Evolutionary conservation across 495 filamentous ascomycete genomes (phyloP).

Genomic region (Penicillium manginii): DNA sequence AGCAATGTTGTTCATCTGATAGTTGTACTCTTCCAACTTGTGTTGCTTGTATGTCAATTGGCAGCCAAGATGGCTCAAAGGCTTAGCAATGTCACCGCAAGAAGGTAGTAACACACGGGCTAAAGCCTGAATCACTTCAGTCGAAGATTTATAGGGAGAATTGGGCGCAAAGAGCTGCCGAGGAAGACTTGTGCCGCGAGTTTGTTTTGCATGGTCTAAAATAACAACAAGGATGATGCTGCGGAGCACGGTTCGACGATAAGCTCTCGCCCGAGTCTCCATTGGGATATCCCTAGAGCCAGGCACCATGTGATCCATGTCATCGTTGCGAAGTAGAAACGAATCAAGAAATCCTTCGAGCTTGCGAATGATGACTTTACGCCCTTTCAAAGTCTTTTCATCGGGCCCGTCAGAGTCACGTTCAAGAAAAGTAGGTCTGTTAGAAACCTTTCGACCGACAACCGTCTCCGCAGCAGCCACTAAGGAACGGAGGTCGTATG

Average conservation of each 20-base stretch:
- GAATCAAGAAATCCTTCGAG: constrained; percentile 58
- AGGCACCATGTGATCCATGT: constrained; percentile 34
- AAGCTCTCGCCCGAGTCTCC: constrained; percentile 46
- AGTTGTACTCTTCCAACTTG: constrained; percentile 62
- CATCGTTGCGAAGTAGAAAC: constrained; percentile 64
- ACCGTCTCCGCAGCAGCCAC: constrained; percentile 62
- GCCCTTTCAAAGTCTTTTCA: neutral
- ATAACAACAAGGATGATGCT: constrained; percentile 65
- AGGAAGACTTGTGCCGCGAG: constrained; percentile 32
- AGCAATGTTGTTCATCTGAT: constrained; percentile 62
- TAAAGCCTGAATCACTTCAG: constrained; percentile 55
- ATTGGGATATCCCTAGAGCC: constrained; percentile 33
- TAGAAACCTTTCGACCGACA: constrained; percentile 57
- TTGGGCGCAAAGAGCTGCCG: constrained; percentile 48
- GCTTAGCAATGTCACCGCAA: constrained; percentile 58
- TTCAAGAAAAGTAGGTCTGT: constrained; percentile 7
- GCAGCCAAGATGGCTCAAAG: constrained; percentile 61
- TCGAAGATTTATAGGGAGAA: constrained; percentile 61
- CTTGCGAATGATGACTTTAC: constrained; percentile 42
- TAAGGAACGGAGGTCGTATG: constrained; percentile 56
- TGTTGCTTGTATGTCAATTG: constrained; percentile 57
- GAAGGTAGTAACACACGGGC: constrained; percentile 60
- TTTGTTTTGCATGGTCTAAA: constrained; percentile 54
- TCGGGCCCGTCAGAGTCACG: neutral
- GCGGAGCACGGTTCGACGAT: constrained; percentile 60